These are phyloP conservation scores for Coemansia sp. DNA, from an alignment of 192 early-diverging fungal genomes.

Conservation along the genomic window DNA sequence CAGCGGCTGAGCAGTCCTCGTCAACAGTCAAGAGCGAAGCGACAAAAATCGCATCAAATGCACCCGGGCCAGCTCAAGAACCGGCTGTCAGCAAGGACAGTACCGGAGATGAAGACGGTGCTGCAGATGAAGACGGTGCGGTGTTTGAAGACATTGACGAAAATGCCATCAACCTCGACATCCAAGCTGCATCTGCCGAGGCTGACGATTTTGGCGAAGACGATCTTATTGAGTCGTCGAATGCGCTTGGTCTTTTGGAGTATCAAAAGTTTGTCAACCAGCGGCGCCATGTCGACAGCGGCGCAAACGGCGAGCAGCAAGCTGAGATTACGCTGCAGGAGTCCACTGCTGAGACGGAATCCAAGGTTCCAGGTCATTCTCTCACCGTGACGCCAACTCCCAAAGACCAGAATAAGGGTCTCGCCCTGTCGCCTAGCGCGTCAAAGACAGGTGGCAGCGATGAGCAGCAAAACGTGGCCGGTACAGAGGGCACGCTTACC, in stretches of 20 bases:
- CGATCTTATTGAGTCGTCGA: constrained; percentile 9
- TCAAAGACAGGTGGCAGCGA: neutral
- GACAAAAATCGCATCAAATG: neutral
- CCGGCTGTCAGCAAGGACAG: neutral
- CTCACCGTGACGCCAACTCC: neutral
- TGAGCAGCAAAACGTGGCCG: too few species aligned
- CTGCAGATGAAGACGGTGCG: neutral
- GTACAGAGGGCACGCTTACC: constrained; percentile 18
- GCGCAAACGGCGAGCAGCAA: neutral
- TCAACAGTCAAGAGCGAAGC: neutral
- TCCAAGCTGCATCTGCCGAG: neutral
- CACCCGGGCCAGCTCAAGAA: too few species aligned
- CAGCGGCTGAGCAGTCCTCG: neutral
- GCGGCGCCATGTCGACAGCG: constrained; percentile 8
- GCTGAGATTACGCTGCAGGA: constrained; percentile 12
- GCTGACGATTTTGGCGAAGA: constrained; percentile 25
- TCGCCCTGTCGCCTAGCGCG: too few species aligned
- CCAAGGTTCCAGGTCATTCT: neutral
- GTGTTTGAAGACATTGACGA: constrained; percentile 26
- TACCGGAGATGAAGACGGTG: neutral
- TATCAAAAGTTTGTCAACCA: constrained; percentile 42
- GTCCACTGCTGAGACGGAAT: constrained; percentile 2
- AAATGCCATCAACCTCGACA: constrained; percentile 12
- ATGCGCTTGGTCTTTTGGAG: constrained; percentile 26
- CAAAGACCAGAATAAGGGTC: neutral